Percentiles rank a stretch among this genome's conserved stretches.
Conservation (phyloP, 441 rosid genomes). For the Euphorbia celastroides region DNA sequence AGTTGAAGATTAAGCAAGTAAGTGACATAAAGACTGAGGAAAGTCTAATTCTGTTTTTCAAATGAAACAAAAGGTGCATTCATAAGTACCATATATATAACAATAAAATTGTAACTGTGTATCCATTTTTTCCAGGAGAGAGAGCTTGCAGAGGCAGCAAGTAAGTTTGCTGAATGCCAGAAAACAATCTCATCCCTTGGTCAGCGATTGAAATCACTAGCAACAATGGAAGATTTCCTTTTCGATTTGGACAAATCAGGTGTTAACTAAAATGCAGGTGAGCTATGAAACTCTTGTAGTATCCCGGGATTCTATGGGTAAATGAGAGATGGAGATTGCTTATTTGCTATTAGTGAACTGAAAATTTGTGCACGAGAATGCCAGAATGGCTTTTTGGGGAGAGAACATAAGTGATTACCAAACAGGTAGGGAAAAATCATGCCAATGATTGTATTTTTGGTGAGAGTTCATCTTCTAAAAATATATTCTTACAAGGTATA, state of each 20-base stretch:
- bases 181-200: conserved; percentile 74
- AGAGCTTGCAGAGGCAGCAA: conserved; percentile 65
- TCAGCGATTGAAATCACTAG: conserved; percentile 56
- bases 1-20: conserved; percentile 63
- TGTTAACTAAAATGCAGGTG: conserved; percentile 15
- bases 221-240: conserved; percentile 52
- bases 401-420: background rate
- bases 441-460: conserved; percentile 1
- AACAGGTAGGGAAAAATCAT: background rate
- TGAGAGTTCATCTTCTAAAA: background rate
- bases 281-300: conserved; percentile 10
- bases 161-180: conserved; percentile 76
- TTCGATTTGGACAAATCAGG: conserved; percentile 31
- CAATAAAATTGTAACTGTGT: background rate
- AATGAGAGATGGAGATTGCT: background rate
- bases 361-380: conserved; percentile 12
- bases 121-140: conserved; percentile 42
- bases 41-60: background rate
- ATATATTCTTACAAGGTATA: background rate
- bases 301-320: conserved; percentile 9
- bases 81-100: too few species aligned
- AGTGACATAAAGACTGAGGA: conserved; percentile 10
- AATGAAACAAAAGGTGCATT: background rate
- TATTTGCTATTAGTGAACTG: background rate
- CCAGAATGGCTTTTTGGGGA: conserved; percentile 17